These are phyloP conservation scores for Candida tibetensis DNA, from an alignment of 805 yeast species.

Conservation along the genomic window DNA sequence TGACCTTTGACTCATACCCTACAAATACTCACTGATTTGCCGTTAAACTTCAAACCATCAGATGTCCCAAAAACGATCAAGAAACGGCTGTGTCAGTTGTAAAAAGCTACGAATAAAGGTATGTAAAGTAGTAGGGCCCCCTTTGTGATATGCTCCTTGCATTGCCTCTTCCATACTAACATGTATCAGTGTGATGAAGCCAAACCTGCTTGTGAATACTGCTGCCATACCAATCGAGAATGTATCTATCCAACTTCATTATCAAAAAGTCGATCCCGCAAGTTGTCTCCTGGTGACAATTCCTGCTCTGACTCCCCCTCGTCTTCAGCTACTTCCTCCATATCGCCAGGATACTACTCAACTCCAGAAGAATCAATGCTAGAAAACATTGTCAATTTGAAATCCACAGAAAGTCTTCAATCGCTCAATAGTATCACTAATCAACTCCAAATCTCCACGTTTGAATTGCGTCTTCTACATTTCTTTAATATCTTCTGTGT, in stretches of 20 bases:
- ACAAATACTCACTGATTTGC: too few species aligned
- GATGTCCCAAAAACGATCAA: constrained; percentile 11
- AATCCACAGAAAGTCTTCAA: too few species aligned
- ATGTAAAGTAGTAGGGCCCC: too few species aligned
- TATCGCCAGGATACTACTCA: not conserved
- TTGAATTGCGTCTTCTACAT: constrained; percentile 24
- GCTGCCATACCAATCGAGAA: constrained; percentile 23
- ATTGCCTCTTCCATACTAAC: constrained; percentile 12
- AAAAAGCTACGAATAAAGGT: constrained; percentile 31
- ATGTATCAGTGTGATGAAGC: constrained; percentile 29
- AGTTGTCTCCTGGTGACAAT: too few species aligned
- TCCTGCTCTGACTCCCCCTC: too few species aligned
- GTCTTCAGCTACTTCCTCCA: too few species aligned
- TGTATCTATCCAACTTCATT: constrained; percentile 29
- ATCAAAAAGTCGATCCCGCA: too few species aligned
- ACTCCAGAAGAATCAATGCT: constrained; percentile 4
- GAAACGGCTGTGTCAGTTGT: constrained; percentile 32
- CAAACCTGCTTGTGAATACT: constrained; percentile 33
- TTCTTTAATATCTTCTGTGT: constrained; percentile 30
- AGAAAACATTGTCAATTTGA: too few species aligned
- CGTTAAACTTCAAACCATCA: too few species aligned
- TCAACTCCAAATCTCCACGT: constrained; percentile 19
- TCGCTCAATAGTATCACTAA: constrained; percentile 16
- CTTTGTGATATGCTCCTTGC: not conserved
- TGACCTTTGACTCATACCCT: too few species aligned